phyloP scores from a whole-genome alignment of 2,329 filamentous ascomycete species.

The Magnaporthales sp. region DNA sequence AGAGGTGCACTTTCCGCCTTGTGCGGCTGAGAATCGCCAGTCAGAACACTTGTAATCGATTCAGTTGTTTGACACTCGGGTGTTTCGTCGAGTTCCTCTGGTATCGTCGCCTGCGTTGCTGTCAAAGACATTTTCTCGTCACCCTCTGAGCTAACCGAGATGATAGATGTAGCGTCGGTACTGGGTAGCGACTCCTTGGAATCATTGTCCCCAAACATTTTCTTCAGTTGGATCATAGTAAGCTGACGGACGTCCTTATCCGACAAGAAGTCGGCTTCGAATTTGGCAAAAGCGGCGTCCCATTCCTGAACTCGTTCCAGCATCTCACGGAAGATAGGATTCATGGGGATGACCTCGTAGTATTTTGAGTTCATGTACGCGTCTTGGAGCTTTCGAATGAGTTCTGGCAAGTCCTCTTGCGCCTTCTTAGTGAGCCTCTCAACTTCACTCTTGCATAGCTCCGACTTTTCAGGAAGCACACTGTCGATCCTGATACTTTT shows the following conservation, averaged over 20 bases:
- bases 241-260: constrained; percentile 93
- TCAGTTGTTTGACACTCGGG: constrained; percentile 11
- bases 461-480: constrained; percentile 77
- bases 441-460: constrained; percentile 73
- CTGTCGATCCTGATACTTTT: constrained; percentile 87
- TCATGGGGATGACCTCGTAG: constrained; percentile 93
- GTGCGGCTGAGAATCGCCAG: not conserved
- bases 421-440: constrained; percentile 70
- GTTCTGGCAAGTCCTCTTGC: constrained; percentile 69
- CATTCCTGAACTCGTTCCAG: constrained; percentile 89
- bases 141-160: constrained; percentile 26
- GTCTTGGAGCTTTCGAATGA: constrained; percentile 73
- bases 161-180: constrained; percentile 45
- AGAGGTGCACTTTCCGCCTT: not conserved
- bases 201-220: constrained; percentile 88
- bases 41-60: not conserved
- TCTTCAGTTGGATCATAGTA: constrained; percentile 85
- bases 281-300: constrained; percentile 84
- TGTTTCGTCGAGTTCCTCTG: constrained; percentile 14
- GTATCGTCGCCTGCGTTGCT: constrained; percentile 19
- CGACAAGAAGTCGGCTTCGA: constrained; percentile 88
- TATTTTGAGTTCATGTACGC: constrained; percentile 92
- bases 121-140: constrained; percentile 37
- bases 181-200: constrained; percentile 67
- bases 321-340: constrained; percentile 79